These are phyloP conservation scores for Wallacemonas sp. DNA, from an alignment of 208 protist genomes.

Conservation along the genomic window DNA sequence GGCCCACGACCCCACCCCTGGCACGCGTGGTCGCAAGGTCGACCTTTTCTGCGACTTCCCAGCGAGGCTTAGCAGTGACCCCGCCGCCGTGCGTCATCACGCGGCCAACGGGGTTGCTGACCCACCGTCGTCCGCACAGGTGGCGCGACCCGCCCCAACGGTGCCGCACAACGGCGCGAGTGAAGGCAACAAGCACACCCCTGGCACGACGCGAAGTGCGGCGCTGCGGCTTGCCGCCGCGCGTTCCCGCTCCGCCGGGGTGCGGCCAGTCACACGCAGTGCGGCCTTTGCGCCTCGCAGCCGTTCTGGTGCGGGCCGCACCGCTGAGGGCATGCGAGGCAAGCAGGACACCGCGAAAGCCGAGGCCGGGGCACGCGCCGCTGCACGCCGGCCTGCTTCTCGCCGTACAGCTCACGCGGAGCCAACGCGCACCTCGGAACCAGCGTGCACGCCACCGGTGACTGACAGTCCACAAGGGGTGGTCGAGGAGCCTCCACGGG, in stretches of 20 bases:
- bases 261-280: not conserved
- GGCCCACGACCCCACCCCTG: conserved; percentile 8
- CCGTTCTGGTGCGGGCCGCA: not conserved
- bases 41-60: conserved; percentile 75
- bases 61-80: conserved; percentile 23
- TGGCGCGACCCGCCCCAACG: too few relatives aligned
- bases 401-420: too few relatives aligned
- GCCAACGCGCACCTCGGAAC: too few relatives aligned
- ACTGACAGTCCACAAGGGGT: not conserved
- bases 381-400: too few relatives aligned
- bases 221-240: conserved; percentile 4
- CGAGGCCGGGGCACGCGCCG: too few relatives aligned
- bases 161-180: not conserved
- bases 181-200: conserved; percentile 2
- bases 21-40: conserved; percentile 21
- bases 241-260: not conserved
- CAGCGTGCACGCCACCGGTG: too few relatives aligned
- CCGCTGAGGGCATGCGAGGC: too few relatives aligned
- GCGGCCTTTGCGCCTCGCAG: conserved; percentile 3
- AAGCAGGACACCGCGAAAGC: too few relatives aligned
- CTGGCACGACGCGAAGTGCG: conserved; percentile 3
- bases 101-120: not conserved
- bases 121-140: too few relatives aligned
- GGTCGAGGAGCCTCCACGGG: not conserved
- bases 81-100: not conserved